Conservation (phyloP, 2,329 filamentous ascomycete genomes). For the Alternaria arbusti region DNA sequence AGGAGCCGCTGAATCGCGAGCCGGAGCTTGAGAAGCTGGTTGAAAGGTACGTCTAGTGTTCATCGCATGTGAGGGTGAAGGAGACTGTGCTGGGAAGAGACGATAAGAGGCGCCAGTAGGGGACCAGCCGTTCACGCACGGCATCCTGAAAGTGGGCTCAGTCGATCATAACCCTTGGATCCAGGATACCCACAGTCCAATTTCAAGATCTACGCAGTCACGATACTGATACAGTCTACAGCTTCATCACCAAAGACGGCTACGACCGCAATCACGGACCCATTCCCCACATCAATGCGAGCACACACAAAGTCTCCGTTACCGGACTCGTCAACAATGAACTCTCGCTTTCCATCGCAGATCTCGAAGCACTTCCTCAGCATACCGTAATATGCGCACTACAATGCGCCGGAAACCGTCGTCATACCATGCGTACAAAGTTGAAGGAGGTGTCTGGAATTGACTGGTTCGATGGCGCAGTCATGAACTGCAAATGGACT, state of each 20-base stretch:
- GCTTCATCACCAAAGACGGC: slow-evolving; percentile 57
- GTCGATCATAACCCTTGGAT: neutral
- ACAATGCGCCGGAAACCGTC: slow-evolving; percentile 66
- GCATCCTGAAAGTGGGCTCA: neutral
- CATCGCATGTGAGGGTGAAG: no score
- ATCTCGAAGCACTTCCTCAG: slow-evolving; percentile 59
- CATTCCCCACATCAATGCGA: slow-evolving; percentile 56
- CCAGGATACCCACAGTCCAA: neutral
- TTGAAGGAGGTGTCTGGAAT: slow-evolving; percentile 66
- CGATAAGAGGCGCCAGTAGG: neutral
- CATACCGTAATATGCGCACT: slow-evolving; percentile 63
- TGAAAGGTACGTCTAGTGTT: slow-evolving; percentile 44
- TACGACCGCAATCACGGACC: slow-evolving; percentile 66
- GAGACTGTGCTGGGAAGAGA: neutral
- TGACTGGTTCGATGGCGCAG: slow-evolving; percentile 66
- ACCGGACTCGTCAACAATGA: slow-evolving; percentile 56
- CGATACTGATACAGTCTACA: slow-evolving; percentile 13
- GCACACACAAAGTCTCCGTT: slow-evolving; percentile 53
- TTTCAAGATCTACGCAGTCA: neutral
- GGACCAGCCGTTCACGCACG: neutral
- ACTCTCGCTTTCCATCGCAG: slow-evolving; percentile 54
- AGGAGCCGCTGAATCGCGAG: slow-evolving; percentile 58
- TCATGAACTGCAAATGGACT: slow-evolving; percentile 66
- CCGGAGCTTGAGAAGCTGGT: slow-evolving; percentile 54
- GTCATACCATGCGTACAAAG: slow-evolving; percentile 66